Base-by-base conservation (phyloP, 2,329 filamentous ascomycete genomes). In the Colletotrichum tabaci region DNA sequence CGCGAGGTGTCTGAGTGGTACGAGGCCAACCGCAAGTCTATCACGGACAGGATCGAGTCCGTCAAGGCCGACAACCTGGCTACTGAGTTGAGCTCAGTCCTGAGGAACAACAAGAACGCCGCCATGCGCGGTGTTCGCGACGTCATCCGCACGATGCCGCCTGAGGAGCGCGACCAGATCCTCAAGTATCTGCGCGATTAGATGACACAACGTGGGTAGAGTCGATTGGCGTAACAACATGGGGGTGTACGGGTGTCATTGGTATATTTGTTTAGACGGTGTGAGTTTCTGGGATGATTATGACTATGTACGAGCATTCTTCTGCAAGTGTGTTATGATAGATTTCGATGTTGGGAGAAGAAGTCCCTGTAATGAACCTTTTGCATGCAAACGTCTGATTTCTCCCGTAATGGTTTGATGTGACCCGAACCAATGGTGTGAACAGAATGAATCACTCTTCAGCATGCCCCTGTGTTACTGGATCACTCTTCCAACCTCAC, bases 1-100 rank as follows among this genome's bases (percentile, higher is more conserved):
- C 90, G 90, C 77, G 92, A 91, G 75, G 96, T 98, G 38, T 94
- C 95, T 4, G 89, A 92, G 77, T 99, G 96, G 96, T 98, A 98
- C 81, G 96, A 99, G 87, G 92, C 96, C 85, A 96, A 98, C 85
- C 89, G 94, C 80, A 94, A 96, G 87, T 85, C 86, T 50, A 91
- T 99, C 61, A 89, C 93, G 74, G 89, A 92, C 74, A 97, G 96
- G 89, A 90, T 98, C 38, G 95, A 98, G 81, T 84, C 87, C 15
- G 87, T 98, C 78, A 96, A 94, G 89, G 88, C 89, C 6, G 94
- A 98, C 72, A 88, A 90, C 52, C 87, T 87, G 57, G 81, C 85
- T 18, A 77, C 78, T n/a, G 83, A 87, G 76, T 80, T 87, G 73
- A 82, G 83, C n/a, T 80, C 80, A 21, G 77, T 87, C 42, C 77